These are phyloP conservation scores for Striga asiatica DNA, from an alignment of 257 asterid genomes.

Conservation along the genomic window DNA sequence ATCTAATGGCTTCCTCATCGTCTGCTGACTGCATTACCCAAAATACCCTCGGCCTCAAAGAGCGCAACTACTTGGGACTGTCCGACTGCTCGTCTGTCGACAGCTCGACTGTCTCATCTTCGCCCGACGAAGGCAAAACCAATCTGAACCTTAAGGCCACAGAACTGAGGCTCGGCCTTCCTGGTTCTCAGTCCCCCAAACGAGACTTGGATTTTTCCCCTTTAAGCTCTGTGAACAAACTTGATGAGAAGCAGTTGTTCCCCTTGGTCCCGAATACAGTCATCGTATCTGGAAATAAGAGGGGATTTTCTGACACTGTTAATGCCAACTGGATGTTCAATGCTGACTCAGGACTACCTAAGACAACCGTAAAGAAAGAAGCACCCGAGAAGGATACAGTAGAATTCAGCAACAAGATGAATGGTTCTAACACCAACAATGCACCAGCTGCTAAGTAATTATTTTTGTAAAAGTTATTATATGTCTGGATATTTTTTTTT, in stretches of 20 bases:
- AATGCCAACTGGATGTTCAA: slow-evolving; percentile 62
- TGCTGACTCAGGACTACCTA: slow-evolving; percentile 34
- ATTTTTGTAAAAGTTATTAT: background rate
- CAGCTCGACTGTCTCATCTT: slow-evolving; percentile 32
- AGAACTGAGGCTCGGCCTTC: slow-evolving; percentile 81
- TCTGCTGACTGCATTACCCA: slow-evolving; percentile 33
- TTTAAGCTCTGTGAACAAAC: slow-evolving; percentile 26
- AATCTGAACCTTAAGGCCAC: slow-evolving; percentile 65
- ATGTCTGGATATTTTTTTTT: background rate
- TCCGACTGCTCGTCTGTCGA: slow-evolving; percentile 69
- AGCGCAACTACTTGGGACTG: slow-evolving; percentile 60
- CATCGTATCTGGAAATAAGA: slow-evolving; percentile 57
- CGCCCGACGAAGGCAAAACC: slow-evolving; percentile 29
- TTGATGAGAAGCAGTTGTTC: slow-evolving; percentile 63
- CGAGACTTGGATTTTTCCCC: slow-evolving; percentile 32
- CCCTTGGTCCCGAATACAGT: slow-evolving; percentile 60
- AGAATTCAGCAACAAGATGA: slow-evolving; percentile 27
- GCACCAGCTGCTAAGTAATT: slow-evolving; percentile 65
- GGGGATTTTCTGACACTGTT: slow-evolving; percentile 56
- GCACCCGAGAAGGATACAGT: slow-evolving; percentile 11
- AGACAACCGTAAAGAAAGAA: slow-evolving; percentile 25
- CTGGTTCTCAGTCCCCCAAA: slow-evolving; percentile 80
- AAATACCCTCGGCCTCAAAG: slow-evolving; percentile 36
- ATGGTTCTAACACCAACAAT: slow-evolving; percentile 27
- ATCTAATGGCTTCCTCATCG: slow-evolving; percentile 43